phyloP scores from a whole-genome alignment of 164 flowering plant species.

The Pachysandra terminalis region DNA sequence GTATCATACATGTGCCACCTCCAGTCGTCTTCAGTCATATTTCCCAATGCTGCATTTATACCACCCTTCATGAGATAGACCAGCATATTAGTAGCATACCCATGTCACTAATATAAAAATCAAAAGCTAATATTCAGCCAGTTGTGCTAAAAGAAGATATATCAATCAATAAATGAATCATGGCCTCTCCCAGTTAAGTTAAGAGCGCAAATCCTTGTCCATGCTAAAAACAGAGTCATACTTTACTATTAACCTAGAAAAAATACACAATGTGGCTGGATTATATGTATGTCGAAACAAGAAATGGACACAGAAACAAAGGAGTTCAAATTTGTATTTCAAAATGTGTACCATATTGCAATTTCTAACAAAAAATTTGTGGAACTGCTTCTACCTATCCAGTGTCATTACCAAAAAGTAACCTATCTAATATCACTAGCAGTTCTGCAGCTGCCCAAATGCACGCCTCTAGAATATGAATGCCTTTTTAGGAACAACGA shows the following conservation, averaged over 20 bases:
- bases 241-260: not conserved
- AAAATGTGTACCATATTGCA: no score
- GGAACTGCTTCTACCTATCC: no score
- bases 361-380: no score
- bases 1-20: slow-evolving; percentile 99
- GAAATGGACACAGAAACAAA: not conserved
- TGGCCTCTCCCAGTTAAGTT: no score
- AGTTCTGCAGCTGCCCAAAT: no score
- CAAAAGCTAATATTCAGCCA: not conserved
- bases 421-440: no score
- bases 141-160: not conserved
- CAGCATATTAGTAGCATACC: slow-evolving; percentile 6
- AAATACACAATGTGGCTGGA: not conserved
- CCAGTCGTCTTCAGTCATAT: slow-evolving; percentile 99
- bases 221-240: no score
- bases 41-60: slow-evolving; percentile 96
- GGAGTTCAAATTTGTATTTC: not conserved
- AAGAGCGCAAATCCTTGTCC: no score
- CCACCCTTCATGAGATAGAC: slow-evolving; percentile 70
- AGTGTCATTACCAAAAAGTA: no score
- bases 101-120: not conserved
- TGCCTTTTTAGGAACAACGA: no score
- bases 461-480: no score
- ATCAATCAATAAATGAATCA: not conserved
- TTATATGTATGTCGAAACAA: not conserved